These are phyloP conservation scores for Gillenia trifoliata DNA, from an alignment of 306 rosid species.

Conservation along the genomic window DNA sequence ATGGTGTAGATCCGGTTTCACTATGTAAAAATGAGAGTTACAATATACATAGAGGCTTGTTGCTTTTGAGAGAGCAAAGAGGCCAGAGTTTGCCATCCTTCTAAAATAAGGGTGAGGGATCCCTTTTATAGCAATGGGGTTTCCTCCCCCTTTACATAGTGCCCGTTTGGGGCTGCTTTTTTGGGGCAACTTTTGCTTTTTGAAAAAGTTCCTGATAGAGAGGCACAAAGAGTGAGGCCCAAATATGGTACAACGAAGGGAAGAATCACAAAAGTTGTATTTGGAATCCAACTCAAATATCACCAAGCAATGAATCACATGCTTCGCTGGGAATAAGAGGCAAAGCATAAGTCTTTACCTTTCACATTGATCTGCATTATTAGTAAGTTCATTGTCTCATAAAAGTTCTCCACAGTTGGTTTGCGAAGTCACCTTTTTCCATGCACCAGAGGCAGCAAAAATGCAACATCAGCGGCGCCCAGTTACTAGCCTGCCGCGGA, in stretches of 20 bases:
- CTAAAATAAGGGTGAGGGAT: not conserved
- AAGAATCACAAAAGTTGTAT: too few relatives aligned
- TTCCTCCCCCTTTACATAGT: not conserved
- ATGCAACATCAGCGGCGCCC: constrained; percentile 20
- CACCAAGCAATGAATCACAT: constrained; percentile 45
- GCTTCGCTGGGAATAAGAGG: constrained; percentile 19
- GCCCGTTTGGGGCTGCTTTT: too few relatives aligned
- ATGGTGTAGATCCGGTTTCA: too few relatives aligned
- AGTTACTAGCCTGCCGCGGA: not conserved
- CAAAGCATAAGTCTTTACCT: not conserved
- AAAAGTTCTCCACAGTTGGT: not conserved
- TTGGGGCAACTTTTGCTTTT: too few relatives aligned
- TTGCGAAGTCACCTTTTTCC: not conserved
- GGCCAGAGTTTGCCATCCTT: not conserved
- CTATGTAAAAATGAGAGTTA: not conserved
- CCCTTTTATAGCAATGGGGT: not conserved
- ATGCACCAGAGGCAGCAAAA: not conserved
- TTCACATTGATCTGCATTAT: not conserved
- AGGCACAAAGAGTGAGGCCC: too few relatives aligned
- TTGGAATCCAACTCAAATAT: too few relatives aligned
- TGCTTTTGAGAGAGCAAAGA: too few relatives aligned
- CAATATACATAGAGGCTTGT: not conserved
- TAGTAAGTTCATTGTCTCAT: not conserved
- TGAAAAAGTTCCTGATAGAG: too few relatives aligned
- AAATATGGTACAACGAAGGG: too few relatives aligned